Conservation (phyloP, 208 protist genomes). For the Trypanosoma rangeli region DNA sequence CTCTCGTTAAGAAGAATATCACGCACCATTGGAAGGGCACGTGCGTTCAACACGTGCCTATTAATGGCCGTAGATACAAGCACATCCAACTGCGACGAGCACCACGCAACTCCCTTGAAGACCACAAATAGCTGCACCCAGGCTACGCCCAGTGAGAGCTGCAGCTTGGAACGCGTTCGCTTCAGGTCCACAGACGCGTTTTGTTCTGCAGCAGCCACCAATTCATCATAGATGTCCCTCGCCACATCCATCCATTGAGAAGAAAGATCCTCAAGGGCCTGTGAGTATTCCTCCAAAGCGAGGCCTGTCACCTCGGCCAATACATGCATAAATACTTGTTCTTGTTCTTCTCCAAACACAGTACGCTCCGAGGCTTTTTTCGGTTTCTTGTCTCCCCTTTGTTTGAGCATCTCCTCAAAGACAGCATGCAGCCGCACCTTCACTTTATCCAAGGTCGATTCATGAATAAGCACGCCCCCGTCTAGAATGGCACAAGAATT, state of each 20-base stretch:
- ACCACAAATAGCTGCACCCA: constrained; percentile 50
- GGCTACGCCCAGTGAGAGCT: constrained; percentile 33
- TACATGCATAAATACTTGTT: constrained; percentile 26
- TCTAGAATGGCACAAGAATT: constrained; percentile 36
- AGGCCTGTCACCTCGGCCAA: constrained; percentile 28
- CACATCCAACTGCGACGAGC: constrained; percentile 45
- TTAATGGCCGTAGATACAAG: constrained; percentile 30
- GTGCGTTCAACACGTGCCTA: constrained; percentile 42
- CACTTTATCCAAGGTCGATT: constrained; percentile 32
- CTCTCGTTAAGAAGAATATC: constrained; percentile 66
- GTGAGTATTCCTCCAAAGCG: constrained; percentile 9
- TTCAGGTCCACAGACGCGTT: constrained; percentile 45
- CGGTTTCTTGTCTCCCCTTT: constrained; percentile 2
- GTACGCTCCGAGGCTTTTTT: constrained; percentile 15
- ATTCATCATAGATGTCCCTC: constrained; percentile 34
- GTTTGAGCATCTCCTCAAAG: constrained; percentile 11
- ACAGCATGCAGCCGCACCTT: constrained; percentile 28
- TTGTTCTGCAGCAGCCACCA: constrained; percentile 25
- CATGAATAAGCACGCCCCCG: constrained; percentile 37
- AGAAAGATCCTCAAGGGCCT: constrained; percentile 35
- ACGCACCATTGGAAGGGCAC: constrained; percentile 36
- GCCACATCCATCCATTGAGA: constrained; percentile 40
- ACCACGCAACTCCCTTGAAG: constrained; percentile 60
- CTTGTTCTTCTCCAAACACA: constrained; percentile 17
- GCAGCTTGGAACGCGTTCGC: constrained; percentile 39